Base-by-base conservation (phyloP, 306 rosid genomes). In the Cicer bijugum region DNA sequence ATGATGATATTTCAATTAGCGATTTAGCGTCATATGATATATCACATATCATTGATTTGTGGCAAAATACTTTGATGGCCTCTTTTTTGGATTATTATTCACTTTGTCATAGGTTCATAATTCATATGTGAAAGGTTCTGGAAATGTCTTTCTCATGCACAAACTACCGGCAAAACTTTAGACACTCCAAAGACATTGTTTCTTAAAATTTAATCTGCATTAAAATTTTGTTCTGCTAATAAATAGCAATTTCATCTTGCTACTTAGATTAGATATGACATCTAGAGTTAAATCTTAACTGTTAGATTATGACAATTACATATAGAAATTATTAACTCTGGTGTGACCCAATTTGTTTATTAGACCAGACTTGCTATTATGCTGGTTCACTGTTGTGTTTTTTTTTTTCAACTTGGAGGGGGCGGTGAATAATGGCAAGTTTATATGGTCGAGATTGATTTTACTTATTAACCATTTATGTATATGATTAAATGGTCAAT, bases 1-100 rank as follows among this genome's bases (percentile, higher is more conserved):
- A 68, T 69, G 11, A 16, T 68, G 17, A 37, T 69, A 39, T 33
- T 45, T 61, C 68, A 59, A 2, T 12, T 58, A 12, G 15, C 3
- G 9, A 58, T 33, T 2, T 42, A 23, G 66, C 8, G 2, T 59
- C 40, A 20, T 15, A 20, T 42, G 23, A 3, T 39, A 2, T 72
- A 19, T 71, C 45, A 35, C 37, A 73, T 20, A 64, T 78, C 66
- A 44, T 37, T 14, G 43, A 64, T 62, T 23, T 15, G 12, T 71
- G 20, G 28, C 65, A 28, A 52, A 4, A 23, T 38, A 43, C 12
- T 70, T 43, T 12, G 56, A 45, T 47, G 63, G 63, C 9, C 9
- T 66, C 12, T 6, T 46, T 46, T 73, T 14, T 45, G 33, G 64
- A n/a, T 19, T 50, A 12, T 51, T 67, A 28, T 38, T 56, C 12